A percentile compares a stretch with the other conserved stretches of the same genome.
Evolutionary conservation across 768 basidiomycete species (phyloP).

Genomic region (Pholiota molesta): DNA sequence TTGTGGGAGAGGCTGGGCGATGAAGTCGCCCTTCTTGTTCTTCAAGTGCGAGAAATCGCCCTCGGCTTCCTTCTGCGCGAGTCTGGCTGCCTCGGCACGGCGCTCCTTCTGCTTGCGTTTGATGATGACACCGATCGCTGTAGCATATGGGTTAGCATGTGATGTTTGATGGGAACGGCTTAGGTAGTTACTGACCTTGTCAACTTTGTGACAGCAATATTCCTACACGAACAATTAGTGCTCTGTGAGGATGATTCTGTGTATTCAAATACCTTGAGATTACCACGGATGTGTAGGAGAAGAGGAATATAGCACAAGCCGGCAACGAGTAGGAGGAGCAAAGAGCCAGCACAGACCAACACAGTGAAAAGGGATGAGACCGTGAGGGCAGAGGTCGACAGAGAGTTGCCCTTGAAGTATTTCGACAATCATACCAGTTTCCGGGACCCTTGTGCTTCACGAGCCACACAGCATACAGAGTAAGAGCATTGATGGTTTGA

Average conservation of each 20-base stretch:
- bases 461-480: conserved; percentile 87
- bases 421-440: conserved; percentile 71
- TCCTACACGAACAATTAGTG: conserved; percentile 51
- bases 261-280: conserved; percentile 73
- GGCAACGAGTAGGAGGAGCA: conserved; percentile 81
- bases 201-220: conserved; percentile 98
- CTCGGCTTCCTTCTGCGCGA: conserved; percentile 89
- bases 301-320: conserved; percentile 92
- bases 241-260: background rate
- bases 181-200: conserved; percentile 67
- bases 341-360: conserved; percentile 81
- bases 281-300: conserved; percentile 93
- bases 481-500: conserved; percentile 96
- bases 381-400: conserved; percentile 82
- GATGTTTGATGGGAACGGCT: background rate
- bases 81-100: conserved; percentile 73
- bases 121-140: conserved; percentile 94
- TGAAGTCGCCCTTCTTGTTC: conserved; percentile 88
- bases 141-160: conserved; percentile 3
- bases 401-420: conserved; percentile 77
- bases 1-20: conserved; percentile 83
- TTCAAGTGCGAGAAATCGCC: conserved; percentile 91
- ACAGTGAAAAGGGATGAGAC: conserved; percentile 92
- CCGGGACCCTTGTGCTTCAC: conserved; percentile 42
- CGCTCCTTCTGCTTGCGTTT: conserved; percentile 90